Evolutionary conservation across 495 filamentous ascomycete species (phyloP).

Genomic region (Tuber indicum): DNA sequence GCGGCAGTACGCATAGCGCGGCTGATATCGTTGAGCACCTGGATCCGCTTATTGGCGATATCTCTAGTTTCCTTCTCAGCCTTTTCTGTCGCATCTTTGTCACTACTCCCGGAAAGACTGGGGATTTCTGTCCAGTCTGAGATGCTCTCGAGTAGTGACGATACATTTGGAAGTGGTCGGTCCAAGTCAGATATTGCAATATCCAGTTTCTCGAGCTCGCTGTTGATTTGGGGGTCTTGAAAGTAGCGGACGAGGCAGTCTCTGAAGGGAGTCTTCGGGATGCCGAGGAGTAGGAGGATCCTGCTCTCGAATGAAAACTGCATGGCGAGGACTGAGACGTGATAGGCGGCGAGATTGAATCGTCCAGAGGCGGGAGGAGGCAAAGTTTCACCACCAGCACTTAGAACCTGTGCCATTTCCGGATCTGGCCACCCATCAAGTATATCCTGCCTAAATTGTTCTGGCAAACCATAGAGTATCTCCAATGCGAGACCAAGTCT

Average conservation of each 20-base stretch:
- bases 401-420: conserved; percentile 12
- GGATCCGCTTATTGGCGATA: conserved; percentile 22
- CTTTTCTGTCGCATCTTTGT: conserved; percentile 21
- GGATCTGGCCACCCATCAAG: conserved; percentile 35
- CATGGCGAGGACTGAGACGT: neutral
- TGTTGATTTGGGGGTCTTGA: neutral
- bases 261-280: conserved; percentile 7
- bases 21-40: conserved; percentile 33
- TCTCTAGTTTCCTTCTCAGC: conserved; percentile 33
- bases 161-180: conserved; percentile 16
- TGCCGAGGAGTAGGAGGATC: conserved; percentile 5
- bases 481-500: conserved; percentile 3
- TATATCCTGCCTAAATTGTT: conserved; percentile 21
- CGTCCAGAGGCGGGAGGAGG: neutral
- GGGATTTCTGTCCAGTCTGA: conserved; percentile 37
- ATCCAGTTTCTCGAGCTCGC: conserved; percentile 7
- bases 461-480: conserved; percentile 27
- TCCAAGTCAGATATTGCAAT: neutral
- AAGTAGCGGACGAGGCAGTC: neutral
- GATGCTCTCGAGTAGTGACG: conserved; percentile 30
- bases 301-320: neutral
- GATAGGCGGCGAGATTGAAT: neutral
- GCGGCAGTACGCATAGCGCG: conserved; percentile 27
- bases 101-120: conserved; percentile 16
- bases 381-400: conserved; percentile 6